Conservation (phyloP, 106 monocot species). For the Dioscorea zingiberensis region DNA sequence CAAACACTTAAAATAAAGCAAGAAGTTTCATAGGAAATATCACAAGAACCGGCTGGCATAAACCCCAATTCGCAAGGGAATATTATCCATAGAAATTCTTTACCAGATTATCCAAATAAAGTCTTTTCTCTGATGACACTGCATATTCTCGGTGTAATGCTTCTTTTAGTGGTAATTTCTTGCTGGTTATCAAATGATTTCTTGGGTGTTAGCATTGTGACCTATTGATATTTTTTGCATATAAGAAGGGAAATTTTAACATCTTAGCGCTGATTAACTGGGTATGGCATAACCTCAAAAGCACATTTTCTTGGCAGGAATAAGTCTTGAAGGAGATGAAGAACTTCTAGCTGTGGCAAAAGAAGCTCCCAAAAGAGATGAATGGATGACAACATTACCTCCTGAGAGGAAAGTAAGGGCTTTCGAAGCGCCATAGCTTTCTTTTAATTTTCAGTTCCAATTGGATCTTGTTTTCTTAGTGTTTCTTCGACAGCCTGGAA, state of each 20-base stretch:
- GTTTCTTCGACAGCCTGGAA: conserved; percentile 51
- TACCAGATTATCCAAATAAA: too few relatives aligned
- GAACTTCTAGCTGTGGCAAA: conserved; percentile 63
- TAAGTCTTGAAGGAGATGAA: conserved; percentile 94
- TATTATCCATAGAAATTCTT: too few relatives aligned
- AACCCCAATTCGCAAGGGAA: too few relatives aligned
- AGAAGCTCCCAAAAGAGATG: conserved; percentile 72
- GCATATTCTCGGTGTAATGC: too few relatives aligned
- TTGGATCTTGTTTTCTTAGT: background rate
- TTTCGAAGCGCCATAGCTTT: background rate
- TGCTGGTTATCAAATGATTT: too few relatives aligned
- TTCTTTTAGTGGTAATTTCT: too few relatives aligned
- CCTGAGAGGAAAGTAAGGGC: conserved; percentile 88
- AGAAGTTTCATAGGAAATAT: too few relatives aligned
- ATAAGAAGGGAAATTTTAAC: background rate
- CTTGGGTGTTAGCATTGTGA: too few relatives aligned
- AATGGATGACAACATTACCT: conserved; percentile 96
- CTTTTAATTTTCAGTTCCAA: background rate
- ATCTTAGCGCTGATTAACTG: background rate
- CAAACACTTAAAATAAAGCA: too few relatives aligned
- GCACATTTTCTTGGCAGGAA: conserved; percentile 34
- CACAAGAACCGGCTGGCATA: too few relatives aligned
- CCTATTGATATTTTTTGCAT: background rate
- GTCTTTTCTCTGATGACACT: too few relatives aligned
- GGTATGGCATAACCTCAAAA: background rate